Conservation (phyloP, 2,329 filamentous ascomycete genomes). For the Herpotrichia juniperi region DNA sequence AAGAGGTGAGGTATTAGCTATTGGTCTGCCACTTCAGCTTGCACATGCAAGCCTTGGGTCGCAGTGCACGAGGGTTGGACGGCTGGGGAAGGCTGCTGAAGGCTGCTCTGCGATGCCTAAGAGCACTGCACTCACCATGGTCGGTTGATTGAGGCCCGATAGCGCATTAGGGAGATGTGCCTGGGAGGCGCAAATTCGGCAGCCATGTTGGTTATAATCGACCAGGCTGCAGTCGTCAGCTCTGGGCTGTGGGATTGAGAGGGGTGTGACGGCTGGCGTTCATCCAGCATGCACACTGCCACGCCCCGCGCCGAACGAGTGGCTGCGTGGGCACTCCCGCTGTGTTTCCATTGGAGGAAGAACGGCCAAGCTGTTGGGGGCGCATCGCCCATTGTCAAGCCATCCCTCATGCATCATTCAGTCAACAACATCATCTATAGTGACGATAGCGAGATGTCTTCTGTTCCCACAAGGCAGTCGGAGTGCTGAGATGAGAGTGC, state of each 20-base stretch:
- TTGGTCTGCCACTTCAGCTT: not conserved
- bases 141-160: constrained; percentile 4
- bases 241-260: constrained; percentile 12
- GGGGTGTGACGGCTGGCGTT: constrained; percentile 6
- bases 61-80: not conserved
- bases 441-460: too few relatives aligned
- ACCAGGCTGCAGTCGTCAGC: constrained; percentile 26
- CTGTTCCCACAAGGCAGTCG: too few relatives aligned
- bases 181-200: constrained; percentile 16
- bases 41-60: constrained; percentile 14
- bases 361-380: not conserved
- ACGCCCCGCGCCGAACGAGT: constrained; percentile 7
- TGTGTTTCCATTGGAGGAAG: not conserved
- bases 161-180: constrained; percentile 18
- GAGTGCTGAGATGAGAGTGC: too few relatives aligned
- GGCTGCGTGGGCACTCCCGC: constrained; percentile 6
- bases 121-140: constrained; percentile 31
- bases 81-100: not conserved
- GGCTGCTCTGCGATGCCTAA: too few relatives aligned
- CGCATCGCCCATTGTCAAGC: not conserved
- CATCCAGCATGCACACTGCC: constrained; percentile 15
- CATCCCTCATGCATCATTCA: not conserved
- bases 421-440: not conserved
- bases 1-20: constrained; percentile 8
- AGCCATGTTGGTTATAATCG: constrained; percentile 22